phyloP scores from a whole-genome alignment of 2,329 filamentous ascomycete species.

The Davidsoniella virescens region DNA sequence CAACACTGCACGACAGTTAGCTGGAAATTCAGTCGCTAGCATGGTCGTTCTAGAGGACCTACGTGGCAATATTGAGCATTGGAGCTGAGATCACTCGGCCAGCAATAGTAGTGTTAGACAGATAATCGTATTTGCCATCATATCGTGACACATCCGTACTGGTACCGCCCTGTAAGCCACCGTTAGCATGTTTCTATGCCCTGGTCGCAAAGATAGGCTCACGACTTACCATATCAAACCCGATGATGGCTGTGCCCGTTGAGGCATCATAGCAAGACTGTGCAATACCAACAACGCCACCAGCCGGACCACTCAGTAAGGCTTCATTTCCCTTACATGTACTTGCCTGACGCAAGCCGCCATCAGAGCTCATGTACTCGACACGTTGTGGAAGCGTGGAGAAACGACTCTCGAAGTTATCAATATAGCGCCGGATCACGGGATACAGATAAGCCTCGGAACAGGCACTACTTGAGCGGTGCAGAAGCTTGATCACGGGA shows the following conservation, averaged over 20 bases:
- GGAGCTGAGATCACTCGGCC: slow-evolving; percentile 56
- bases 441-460: slow-evolving; percentile 29
- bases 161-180: slow-evolving; percentile 39
- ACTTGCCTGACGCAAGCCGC: slow-evolving; percentile 35
- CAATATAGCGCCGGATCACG: slow-evolving; percentile 25
- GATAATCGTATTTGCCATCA: slow-evolving; percentile 52
- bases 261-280: slow-evolving; percentile 54
- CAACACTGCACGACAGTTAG: slow-evolving; percentile 24
- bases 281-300: slow-evolving; percentile 61
- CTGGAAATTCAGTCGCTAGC: neutral
- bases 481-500: slow-evolving; percentile 28
- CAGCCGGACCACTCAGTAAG: slow-evolving; percentile 60
- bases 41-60: neutral
- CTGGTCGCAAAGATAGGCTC: neutral
- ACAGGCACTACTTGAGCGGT: slow-evolving; percentile 26
- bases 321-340: slow-evolving; percentile 53
- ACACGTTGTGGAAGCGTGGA: slow-evolving; percentile 30
- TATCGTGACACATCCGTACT: slow-evolving; percentile 57
- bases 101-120: slow-evolving; percentile 55
- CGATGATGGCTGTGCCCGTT: slow-evolving; percentile 54
- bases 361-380: slow-evolving; percentile 56
- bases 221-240: slow-evolving; percentile 47
- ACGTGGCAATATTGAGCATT: slow-evolving; percentile 44
- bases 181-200: slow-evolving; percentile 18
- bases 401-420: slow-evolving; percentile 22